A percentile compares a stretch with the other conserved stretches of the same genome.
Evolutionary conservation across 805 yeast species (phyloP).

Genomic region (Blastobotrys robertii): DNA sequence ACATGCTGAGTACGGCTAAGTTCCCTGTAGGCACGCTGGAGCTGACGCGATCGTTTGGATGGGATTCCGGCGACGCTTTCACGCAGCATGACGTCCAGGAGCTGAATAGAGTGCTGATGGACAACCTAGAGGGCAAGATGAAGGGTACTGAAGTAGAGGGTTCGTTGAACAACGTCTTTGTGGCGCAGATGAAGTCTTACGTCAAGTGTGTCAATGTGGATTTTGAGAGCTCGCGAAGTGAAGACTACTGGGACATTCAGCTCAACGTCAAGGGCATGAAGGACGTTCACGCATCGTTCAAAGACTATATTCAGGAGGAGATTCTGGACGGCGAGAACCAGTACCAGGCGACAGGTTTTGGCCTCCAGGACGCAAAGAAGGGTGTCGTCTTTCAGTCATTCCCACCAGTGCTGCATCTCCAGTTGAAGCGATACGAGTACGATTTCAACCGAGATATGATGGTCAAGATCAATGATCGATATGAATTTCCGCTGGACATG

Average conservation of each 20-base stretch:
- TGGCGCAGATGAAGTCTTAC: constrained; percentile 93
- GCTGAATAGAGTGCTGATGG: constrained; percentile 90
- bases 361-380: constrained; percentile 91
- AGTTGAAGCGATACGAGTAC: constrained; percentile 87
- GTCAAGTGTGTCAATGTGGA: constrained; percentile 89
- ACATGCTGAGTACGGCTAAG: constrained; percentile 60
- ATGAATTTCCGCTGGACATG: constrained; percentile 77
- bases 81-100: constrained; percentile 98
- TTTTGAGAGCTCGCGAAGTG: constrained; percentile 82
- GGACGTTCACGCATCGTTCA: constrained; percentile 65
- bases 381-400: constrained; percentile 87
- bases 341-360: constrained; percentile 82
- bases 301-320: constrained; percentile 81
- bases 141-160: constrained; percentile 76
- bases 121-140: constrained; percentile 82
- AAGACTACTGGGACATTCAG: constrained; percentile 98
- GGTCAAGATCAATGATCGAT: constrained; percentile 85
- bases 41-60: constrained; percentile 86
- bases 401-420: constrained; percentile 90
- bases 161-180: constrained; percentile 70
- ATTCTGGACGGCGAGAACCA: constrained; percentile 89
- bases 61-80: constrained; percentile 94
- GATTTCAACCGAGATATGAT: constrained; percentile 82
- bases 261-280: constrained; percentile 79
- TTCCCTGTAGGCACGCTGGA: constrained; percentile 78